Evolutionary conservation across 257 asterid species (phyloP), one percentile per base, ranked within the genome.

Genomic region (Rehmannia glutinosa): DNA sequence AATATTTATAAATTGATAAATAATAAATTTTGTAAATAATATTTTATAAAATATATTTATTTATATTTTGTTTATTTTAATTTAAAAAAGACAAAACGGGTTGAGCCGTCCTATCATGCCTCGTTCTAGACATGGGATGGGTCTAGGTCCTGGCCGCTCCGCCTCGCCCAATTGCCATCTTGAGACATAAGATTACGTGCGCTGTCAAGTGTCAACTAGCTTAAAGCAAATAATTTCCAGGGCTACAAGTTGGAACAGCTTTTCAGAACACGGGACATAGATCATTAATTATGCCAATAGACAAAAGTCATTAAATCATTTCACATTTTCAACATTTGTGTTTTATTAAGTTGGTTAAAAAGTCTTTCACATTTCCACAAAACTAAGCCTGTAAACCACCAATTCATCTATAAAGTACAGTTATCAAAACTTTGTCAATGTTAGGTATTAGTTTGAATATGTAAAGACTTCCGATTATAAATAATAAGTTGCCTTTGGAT

Each of bases 381-480:
- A 30, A 39, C 1, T 7, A 30, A 58, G 25, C 27, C 33, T n/a
- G n/a, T n/a, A n/a, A n/a, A 57, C 38, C 39, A 59, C 64, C 62
- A 33, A 69, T 57, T 33, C 66, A 45, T 21, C 36, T 24, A 43
- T 4, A 33, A 41, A 64, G 42, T 20, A 36, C 20, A 50, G 30
- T 27, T 59, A 56, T 5, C 12, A 8, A 61, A 76, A 10, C 47
- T 39, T 73, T 32, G 72, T 74, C 79, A 69, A 60, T 59, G 74
- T 78, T 65, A 73, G 77, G 79, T 73, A 57, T 36, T 46, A 11
- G 63, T 68, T 77, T 69, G 74, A 78, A 59, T 60, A 36, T 23
- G 12, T 17, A 23, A 62, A 68, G 70, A 77, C 74, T 67, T 67
- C 36, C 19, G 17, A 45, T 13, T 27, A 43, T 2, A 51, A 0